Base-by-base conservation (phyloP, 176 grass and related monocot genomes). In the Themeda triandra region DNA sequence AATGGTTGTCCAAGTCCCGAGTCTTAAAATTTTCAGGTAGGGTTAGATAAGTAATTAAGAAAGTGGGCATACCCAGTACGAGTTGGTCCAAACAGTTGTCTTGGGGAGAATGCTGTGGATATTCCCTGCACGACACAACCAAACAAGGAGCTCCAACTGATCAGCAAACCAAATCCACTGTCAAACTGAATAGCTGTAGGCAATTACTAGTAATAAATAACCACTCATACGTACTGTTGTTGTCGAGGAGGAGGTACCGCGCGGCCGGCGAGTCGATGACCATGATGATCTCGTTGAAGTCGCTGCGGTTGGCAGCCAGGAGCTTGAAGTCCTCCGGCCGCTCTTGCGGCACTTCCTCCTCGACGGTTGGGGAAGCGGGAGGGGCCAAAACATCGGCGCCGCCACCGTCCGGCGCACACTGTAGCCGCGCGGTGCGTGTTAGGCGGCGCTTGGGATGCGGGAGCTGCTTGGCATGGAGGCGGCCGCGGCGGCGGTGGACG, bases 91-190 rank as follows among this genome's bases (percentile, higher is more conserved):
- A 28, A 94, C 36, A 58, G 69, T 77, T 19, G 86, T 83, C 86
- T 94, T 97, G 42, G 86, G 91, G 7, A 97, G 76, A 87, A 97
- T 75, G 86, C 95, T 94, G 70, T 97, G 92, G 58, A 97, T 79
- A 85, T 97, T 97, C 49, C 81, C 95, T 92, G 86, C 87, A 80
- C 1, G 54, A 13, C 6, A 30, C 27, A 90, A 51, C 37, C 15
- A 81, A 63, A 74, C 23, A 75, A 14, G 12, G 54, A 65, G 41
- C 24, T 71, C 35, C 56, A 71, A 82, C 12, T 36, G 33, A 73
- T 25, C 29, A 75, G 40, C 2, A 84, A 81, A 63, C 41, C 33
- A 41, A 33, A 27, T 36, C 3, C 1, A 18, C 51, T 28, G 24
- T 79, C 31, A 24, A 82, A 74, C 44, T 31, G 25, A 59, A n/a